Evolutionary conservation across 148 eudicot species (phyloP), one percentile per base, ranked within the genome.

Genomic region (Polygonum maritimum): DNA sequence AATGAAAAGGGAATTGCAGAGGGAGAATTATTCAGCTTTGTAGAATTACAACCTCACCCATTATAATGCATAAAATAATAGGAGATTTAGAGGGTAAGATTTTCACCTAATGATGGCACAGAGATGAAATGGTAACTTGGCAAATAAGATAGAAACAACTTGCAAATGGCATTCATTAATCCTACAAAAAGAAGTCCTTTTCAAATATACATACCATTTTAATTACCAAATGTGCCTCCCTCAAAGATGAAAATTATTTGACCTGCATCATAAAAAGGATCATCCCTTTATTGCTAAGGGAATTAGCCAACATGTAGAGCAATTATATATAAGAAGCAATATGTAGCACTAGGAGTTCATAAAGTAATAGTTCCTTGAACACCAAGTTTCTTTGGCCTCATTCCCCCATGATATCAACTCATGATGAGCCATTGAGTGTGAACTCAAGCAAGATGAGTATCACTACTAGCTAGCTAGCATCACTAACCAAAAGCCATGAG

Each of bases 61-160:
- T 18, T 19, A 60, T 26, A 22, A 67, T 67, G 44, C 71, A 67
- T 67, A 38, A 67, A 31, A 3, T 33, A 63, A 33, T 60, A 12
- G n/a, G 69, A 10, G n/a, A 63, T 63, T 11, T 31, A 15, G 35
- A 63, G n/a, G 69, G 40, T 1, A 33, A 8, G 12, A 9, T 13
- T 33, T 63, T 63, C 69, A 63, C 39, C 39, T 63, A 63, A 63
- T 63, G 45, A 67, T 67, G 38, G 44, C 44, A 35, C 36, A 67
- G 71, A 67, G 44, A 36, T 67, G 45, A 67, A 38, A 67, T 67
- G 41, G 71, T 67, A 67, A 67, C 71, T 67, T 67, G 45, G 21
- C 44, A 67, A 67, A 67, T 36, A 67, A 67, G 71, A 16, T 67
- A 62, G 36, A 19, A 63, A 63, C 18, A 33, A 63, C 36, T 67